Evolutionary conservation across 805 yeast species (phyloP).

Genomic region (Clavispora santaluciae): DNA sequence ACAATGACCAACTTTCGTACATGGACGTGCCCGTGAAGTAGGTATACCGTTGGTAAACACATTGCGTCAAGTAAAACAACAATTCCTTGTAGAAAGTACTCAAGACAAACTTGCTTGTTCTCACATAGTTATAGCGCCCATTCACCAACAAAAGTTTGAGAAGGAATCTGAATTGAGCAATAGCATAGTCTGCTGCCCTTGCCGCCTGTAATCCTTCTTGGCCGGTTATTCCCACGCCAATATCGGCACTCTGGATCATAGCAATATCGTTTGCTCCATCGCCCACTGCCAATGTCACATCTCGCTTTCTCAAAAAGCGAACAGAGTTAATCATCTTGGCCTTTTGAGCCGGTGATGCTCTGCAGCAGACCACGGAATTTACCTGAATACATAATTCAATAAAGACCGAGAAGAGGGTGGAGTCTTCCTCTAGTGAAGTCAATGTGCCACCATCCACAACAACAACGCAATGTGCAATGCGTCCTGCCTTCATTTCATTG

Average conservation of each 20-base stretch:
- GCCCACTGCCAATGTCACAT: slow-evolving; percentile 93
- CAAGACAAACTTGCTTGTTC: slow-evolving; percentile 87
- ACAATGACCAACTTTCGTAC: slow-evolving; percentile 93
- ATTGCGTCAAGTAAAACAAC: slow-evolving; percentile 83
- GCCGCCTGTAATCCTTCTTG: slow-evolving; percentile 97
- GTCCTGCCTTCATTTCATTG: slow-evolving; percentile 64
- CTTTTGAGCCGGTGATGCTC: slow-evolving; percentile 97
- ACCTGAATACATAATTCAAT: slow-evolving; percentile 81
- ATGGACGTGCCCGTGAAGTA: slow-evolving; percentile 89
- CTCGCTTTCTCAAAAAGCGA: slow-evolving; percentile 57
- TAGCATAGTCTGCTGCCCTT: slow-evolving; percentile 86
- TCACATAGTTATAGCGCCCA: slow-evolving; percentile 90
- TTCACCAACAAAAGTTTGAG: slow-evolving; percentile 83
- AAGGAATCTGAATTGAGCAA: slow-evolving; percentile 88
- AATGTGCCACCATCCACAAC: slow-evolving; percentile 94
- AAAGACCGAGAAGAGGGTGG: slow-evolving; percentile 67
- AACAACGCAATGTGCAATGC: slow-evolving; percentile 89
- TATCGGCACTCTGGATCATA: slow-evolving; percentile 98
- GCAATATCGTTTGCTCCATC: slow-evolving; percentile 99
- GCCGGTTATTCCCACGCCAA: slow-evolving; percentile 96
- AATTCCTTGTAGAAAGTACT: slow-evolving; percentile 95
- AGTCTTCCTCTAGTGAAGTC: slow-evolving; percentile 65
- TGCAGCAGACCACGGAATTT: slow-evolving; percentile 89
- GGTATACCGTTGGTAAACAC: slow-evolving; percentile 78
- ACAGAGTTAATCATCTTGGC: slow-evolving; percentile 82